Conservation (phyloP, 257 asterid genomes). For the Lycium barbarum region DNA sequence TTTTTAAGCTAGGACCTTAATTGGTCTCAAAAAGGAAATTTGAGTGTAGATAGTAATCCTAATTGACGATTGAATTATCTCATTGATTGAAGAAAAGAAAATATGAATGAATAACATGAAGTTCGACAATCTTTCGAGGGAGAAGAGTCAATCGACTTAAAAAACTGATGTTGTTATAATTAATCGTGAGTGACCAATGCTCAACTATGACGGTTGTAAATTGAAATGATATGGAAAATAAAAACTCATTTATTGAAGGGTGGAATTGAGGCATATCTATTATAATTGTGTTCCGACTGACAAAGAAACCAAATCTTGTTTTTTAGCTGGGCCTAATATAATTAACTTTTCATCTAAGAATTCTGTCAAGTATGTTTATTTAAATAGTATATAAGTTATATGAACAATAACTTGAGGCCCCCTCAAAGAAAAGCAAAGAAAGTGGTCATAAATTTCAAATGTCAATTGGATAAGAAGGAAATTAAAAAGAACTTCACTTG, state of each 20-base stretch:
- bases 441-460: neutral
- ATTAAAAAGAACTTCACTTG: neutral
- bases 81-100: too few species aligned
- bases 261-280: neutral
- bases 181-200: neutral
- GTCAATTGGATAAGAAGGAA: conserved; percentile 8
- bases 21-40: neutral
- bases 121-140: neutral
- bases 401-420: neutral
- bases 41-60: neutral
- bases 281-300: neutral
- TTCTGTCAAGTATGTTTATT: neutral
- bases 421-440: neutral
- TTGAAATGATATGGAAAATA: too few species aligned
- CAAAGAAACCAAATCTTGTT: neutral
- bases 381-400: neutral
- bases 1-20: neutral
- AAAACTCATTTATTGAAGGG: too few species aligned
- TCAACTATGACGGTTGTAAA: too few species aligned
- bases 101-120: neutral
- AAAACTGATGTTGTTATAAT: too few species aligned
- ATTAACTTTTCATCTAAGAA: neutral
- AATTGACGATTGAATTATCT: neutral
- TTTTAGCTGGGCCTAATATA: neutral
- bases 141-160: neutral